Evolutionary conservation across 2,329 filamentous ascomycete genomes (phyloP).

Genomic region (Penicillium sp.): DNA sequence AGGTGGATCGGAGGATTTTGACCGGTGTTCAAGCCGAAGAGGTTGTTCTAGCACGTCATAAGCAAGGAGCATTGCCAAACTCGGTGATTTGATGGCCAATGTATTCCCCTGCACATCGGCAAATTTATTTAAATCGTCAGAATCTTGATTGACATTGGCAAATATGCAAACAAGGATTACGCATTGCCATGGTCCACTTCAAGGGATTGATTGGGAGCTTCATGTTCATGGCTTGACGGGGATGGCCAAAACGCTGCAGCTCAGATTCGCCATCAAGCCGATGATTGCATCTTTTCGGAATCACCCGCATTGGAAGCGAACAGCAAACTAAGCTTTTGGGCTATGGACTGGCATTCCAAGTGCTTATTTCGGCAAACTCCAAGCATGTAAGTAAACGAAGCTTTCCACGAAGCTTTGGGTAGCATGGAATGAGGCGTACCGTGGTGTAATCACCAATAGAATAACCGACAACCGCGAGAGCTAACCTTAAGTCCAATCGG

Average conservation of each 20-base stretch:
- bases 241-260: background rate
- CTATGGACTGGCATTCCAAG: too few species aligned
- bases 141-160: too few species aligned
- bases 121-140: background rate
- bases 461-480: background rate
- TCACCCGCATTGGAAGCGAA: too few species aligned
- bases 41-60: background rate
- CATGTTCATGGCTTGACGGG: background rate
- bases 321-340: too few species aligned
- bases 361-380: too few species aligned
- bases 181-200: background rate
- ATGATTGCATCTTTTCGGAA: background rate
- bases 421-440: too few species aligned
- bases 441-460: too few species aligned
- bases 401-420: too few species aligned
- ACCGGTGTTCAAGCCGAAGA: background rate
- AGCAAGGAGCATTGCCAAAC: background rate
- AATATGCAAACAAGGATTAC: background rate
- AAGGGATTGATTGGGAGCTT: background rate
- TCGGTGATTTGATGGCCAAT: background rate
- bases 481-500: background rate
- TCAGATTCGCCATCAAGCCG: background rate
- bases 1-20: background rate
- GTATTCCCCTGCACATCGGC: background rate
- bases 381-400: too few species aligned